Evolutionary conservation across 352 stramenopile genomes (phyloP).

Genomic region (Globisporangium paddicum): DNA sequence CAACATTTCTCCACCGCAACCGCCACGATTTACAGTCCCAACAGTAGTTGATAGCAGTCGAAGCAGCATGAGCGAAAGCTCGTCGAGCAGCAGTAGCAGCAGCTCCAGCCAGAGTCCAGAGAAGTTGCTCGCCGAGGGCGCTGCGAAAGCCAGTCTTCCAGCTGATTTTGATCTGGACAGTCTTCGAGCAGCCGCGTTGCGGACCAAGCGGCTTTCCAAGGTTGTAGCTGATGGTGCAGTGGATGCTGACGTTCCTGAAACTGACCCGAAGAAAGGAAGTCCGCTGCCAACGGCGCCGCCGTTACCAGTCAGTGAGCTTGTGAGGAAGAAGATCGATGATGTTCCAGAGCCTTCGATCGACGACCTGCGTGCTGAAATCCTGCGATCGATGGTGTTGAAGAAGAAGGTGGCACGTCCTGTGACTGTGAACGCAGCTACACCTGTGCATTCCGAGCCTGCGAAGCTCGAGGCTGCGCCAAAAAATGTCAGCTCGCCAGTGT

Average conservation of each 20-base stretch:
- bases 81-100: not conserved
- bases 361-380: constrained; percentile 37
- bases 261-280: not conserved
- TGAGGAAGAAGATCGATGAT: not conserved
- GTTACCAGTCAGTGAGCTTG: constrained; percentile 5
- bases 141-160: not conserved
- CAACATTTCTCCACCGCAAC: constrained; percentile 17
- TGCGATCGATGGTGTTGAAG: constrained; percentile 41
- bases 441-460: not conserved
- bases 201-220: constrained; percentile 38
- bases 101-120: constrained; percentile 2
- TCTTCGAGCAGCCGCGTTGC: constrained; percentile 58
- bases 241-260: not conserved
- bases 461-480: not conserved
- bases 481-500: not conserved
- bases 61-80: not conserved
- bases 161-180: constrained; percentile 48
- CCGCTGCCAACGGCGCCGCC: not conserved
- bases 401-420: constrained; percentile 13
- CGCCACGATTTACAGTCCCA: constrained; percentile 10
- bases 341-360: constrained; percentile 23
- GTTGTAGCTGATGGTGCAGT: not conserved
- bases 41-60: not conserved
- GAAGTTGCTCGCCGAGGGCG: not conserved
- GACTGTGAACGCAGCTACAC: not conserved